Evolutionary conservation across 2,329 filamentous ascomycete species (phyloP).

Genomic region (Ophiognomonia clavigignenti-juglandacearum): DNA sequence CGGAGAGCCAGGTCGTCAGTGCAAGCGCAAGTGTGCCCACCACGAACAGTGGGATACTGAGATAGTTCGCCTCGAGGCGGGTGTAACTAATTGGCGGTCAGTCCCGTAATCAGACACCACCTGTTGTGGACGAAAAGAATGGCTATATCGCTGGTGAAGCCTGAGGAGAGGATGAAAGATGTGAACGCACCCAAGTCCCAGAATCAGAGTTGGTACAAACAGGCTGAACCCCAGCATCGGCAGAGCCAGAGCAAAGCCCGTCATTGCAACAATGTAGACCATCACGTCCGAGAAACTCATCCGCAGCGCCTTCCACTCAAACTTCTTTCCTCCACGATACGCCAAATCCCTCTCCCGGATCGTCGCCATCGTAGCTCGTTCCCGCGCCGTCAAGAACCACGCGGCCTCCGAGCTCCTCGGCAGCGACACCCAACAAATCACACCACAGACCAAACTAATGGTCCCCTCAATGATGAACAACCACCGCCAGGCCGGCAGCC

Average conservation of each 20-base stretch:
- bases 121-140: background rate
- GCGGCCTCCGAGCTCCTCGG: background rate
- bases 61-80: background rate
- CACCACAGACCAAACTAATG: slow-evolving; percentile 27
- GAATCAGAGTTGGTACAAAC: background rate
- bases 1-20: background rate
- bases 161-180: background rate
- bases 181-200: background rate
- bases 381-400: background rate
- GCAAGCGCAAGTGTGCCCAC: background rate
- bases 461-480: slow-evolving; percentile 46
- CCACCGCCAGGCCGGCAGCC: slow-evolving; percentile 60
- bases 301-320: background rate
- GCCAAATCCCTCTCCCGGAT: background rate
- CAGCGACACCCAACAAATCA: slow-evolving; percentile 3
- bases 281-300: background rate
- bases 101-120: no score
- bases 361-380: background rate
- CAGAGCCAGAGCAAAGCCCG: background rate
- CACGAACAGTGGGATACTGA: background rate
- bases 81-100: no score
- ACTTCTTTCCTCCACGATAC: background rate
- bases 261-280: background rate
- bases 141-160: background rate
- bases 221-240: background rate